A percentile compares a stretch with the other conserved stretches of the same genome.
Conservation (phyloP, 2,329 filamentous ascomycete species). For the Zasmidium angulare region DNA sequence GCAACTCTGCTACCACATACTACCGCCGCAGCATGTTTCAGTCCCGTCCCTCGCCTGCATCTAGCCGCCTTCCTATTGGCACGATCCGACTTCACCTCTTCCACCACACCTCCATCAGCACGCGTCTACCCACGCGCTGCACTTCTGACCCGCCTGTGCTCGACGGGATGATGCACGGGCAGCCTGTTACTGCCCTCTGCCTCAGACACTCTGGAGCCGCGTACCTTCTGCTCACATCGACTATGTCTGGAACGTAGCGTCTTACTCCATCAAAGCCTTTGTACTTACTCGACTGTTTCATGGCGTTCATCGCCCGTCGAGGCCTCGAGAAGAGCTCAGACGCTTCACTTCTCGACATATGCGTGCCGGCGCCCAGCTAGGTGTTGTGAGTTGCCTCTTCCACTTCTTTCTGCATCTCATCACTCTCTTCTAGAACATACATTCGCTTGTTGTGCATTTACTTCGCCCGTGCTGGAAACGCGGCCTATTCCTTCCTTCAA, state of each 20-base stretch:
- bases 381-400: neutral
- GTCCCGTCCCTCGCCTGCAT: too few species aligned
- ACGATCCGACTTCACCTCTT: neutral
- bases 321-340: neutral
- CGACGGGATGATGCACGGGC: neutral
- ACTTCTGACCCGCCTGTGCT: neutral
- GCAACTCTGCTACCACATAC: too few species aligned
- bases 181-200: neutral
- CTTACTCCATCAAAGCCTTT: neutral
- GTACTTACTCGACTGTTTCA: conserved; percentile 5
- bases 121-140: neutral
- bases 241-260: neutral
- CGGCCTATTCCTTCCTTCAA: conserved; percentile 4
- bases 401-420: neutral
- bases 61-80: conserved; percentile 2
- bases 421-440: neutral
- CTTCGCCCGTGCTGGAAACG: conserved; percentile 5
- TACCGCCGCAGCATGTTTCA: too few species aligned
- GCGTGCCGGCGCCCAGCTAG: neutral
- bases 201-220: neutral
- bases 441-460: conserved; percentile 3
- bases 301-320: neutral
- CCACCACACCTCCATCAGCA: neutral
- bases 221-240: neutral
- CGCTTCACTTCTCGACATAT: neutral